Percentiles rank a stretch among this genome's conserved stretches.
phyloP scores from a whole-genome alignment of 441 rosid genomes.

The Melastoma candidum region DNA sequence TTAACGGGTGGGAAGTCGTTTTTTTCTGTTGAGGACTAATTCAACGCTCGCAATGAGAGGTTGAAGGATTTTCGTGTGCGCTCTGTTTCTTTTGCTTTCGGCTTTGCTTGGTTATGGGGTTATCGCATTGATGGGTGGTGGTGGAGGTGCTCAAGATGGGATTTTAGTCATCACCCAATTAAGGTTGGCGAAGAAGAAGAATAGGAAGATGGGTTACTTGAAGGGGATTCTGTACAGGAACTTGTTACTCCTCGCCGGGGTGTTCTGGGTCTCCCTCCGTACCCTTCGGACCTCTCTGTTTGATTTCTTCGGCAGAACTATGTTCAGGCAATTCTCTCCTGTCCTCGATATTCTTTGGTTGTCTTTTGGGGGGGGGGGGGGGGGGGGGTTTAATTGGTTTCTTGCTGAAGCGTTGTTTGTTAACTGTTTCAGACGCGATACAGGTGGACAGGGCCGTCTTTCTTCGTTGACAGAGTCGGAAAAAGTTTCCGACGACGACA shows the following conservation, averaged over 20 bases:
- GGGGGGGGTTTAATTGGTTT: neutral
- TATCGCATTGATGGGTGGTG: constrained; percentile 22
- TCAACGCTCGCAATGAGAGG: constrained; percentile 33
- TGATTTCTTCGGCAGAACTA: constrained; percentile 16
- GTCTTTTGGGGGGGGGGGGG: neutral
- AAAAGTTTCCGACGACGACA: constrained; percentile 1
- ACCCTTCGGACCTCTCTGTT: constrained; percentile 35
- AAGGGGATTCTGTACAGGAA: constrained; percentile 24
- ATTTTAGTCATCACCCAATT: constrained; percentile 16
- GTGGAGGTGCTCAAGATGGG: neutral
- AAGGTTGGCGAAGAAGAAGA: constrained; percentile 8
- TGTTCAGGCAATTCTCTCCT: constrained; percentile 32
- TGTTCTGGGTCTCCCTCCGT: constrained; percentile 32
- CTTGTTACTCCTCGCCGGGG: constrained; percentile 21
- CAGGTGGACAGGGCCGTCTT: constrained; percentile 11
- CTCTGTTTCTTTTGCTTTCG: constrained; percentile 30
- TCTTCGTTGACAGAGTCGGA: constrained; percentile 12
- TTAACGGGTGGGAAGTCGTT: constrained; percentile 42
- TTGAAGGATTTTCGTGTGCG: constrained; percentile 12
- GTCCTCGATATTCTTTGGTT: neutral
- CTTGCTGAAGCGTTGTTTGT: neutral
- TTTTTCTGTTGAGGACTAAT: constrained; percentile 21
- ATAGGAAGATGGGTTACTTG: constrained; percentile 22
- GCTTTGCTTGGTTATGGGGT: constrained; percentile 24
- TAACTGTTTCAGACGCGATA: constrained; percentile 9